Percentiles rank a stretch among this genome's conserved stretches.
Evolutionary conservation across 176 grass and related monocot species (phyloP).

Genomic region (Stipa capillata): DNA sequence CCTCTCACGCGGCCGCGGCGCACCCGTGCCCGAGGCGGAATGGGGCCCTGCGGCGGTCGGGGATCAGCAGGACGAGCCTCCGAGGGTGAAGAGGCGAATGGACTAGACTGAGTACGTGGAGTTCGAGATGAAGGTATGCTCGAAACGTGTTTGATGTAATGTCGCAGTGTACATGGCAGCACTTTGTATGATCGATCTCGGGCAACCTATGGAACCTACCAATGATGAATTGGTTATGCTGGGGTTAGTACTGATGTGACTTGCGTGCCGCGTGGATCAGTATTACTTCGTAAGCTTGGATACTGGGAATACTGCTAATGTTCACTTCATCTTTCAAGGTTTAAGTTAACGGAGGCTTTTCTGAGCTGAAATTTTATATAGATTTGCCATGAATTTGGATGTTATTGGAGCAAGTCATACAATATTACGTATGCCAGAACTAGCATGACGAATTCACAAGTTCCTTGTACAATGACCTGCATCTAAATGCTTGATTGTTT

Average conservation of each 20-base stretch:
- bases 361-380: background rate
- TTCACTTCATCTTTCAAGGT: background rate
- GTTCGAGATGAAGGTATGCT: slow-evolving; percentile 25
- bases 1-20: slow-evolving; percentile 41
- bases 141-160: slow-evolving; percentile 3
- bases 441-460: background rate
- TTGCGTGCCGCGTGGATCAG: background rate
- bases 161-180: background rate
- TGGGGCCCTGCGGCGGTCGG: background rate
- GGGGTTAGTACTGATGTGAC: background rate
- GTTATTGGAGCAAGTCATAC: background rate
- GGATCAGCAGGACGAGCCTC: background rate
- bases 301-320: background rate
- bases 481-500: background rate
- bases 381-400: background rate
- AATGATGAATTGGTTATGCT: background rate
- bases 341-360: background rate
- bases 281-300: background rate
- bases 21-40: background rate
- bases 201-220: background rate
- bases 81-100: slow-evolving; percentile 36
- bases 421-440: background rate
- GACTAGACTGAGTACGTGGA: slow-evolving; percentile 85
- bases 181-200: background rate
- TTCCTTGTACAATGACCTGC: background rate